These are phyloP conservation scores for Betula pendula DNA, from an alignment of 306 rosid genomes.

Conservation along the genomic window DNA sequence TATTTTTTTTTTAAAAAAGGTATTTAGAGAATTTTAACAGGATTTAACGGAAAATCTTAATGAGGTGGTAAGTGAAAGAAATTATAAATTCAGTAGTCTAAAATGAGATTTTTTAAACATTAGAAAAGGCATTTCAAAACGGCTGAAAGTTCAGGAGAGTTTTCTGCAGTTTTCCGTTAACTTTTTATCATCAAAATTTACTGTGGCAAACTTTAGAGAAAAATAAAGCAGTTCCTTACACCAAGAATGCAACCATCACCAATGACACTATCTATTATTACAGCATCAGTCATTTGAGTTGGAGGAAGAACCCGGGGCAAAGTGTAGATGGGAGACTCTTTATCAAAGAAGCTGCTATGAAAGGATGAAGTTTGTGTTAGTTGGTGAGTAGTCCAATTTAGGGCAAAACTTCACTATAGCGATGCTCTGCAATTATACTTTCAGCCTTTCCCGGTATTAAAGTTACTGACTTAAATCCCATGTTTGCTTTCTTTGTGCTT, in stretches of 20 bases:
- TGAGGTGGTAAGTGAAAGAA: no score
- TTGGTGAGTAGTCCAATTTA: not conserved
- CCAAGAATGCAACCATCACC: conserved; percentile 50
- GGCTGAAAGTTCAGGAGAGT: no score
- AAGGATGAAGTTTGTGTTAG: conserved; percentile 22
- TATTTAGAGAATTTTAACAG: no score
- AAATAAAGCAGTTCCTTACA: conserved; percentile 24
- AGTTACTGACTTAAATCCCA: conserved; percentile 31
- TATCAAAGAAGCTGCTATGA: conserved; percentile 34
- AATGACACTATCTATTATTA: conserved; percentile 36
- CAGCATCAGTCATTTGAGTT: conserved; percentile 28
- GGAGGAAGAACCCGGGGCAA: conserved; percentile 41
- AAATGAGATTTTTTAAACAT: no score
- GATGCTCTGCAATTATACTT: not conserved
- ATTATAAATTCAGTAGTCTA: no score
- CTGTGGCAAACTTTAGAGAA: not conserved
- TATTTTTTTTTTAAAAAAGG: no score
- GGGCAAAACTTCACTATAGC: not conserved
- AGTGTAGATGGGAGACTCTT: conserved; percentile 34
- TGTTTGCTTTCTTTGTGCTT: conserved; percentile 26
- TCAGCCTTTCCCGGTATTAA: conserved; percentile 10
- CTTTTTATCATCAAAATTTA: not conserved
- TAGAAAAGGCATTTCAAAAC: no score
- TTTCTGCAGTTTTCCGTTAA: no score
- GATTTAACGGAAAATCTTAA: no score